Conservation (phyloP, 2,329 filamentous ascomycete genomes). For the Aurifilum marmelostoma region DNA sequence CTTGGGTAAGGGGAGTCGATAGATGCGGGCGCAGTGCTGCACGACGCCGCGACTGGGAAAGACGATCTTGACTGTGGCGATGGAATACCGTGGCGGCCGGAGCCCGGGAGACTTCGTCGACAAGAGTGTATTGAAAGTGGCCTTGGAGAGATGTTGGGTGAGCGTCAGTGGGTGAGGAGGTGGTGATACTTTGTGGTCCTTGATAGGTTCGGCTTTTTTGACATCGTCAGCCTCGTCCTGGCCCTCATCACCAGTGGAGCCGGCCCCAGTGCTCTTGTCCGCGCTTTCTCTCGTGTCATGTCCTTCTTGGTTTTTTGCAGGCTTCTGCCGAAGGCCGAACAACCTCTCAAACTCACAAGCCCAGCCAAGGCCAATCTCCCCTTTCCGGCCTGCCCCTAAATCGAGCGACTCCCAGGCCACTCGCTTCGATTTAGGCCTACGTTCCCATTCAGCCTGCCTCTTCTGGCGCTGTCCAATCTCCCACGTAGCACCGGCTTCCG, state of each 20-base stretch:
- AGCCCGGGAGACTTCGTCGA: slow-evolving; percentile 33
- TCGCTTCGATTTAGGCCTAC: slow-evolving; percentile 80
- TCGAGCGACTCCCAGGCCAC: slow-evolving; percentile 74
- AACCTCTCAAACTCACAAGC: slow-evolving; percentile 81
- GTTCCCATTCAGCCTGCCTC: slow-evolving; percentile 70
- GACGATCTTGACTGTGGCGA: slow-evolving; percentile 67
- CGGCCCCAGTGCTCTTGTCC: background rate
- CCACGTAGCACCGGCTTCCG: slow-evolving; percentile 78
- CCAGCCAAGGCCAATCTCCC: slow-evolving; percentile 82
- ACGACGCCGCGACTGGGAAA: slow-evolving; percentile 73
- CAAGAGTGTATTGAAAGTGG: slow-evolving; percentile 39
- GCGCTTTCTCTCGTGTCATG: slow-evolving; percentile 26
- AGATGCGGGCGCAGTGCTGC: slow-evolving; percentile 75
- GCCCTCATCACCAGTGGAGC: background rate
- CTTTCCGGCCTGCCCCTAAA: slow-evolving; percentile 72
- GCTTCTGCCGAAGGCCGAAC: slow-evolving; percentile 44
- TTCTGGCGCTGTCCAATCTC: slow-evolving; percentile 66
- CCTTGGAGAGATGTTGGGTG: slow-evolving; percentile 44
- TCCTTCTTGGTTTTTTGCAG: slow-evolving; percentile 24
- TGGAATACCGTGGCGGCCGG: slow-evolving; percentile 43
- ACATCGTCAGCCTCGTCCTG: slow-evolving; percentile 27
- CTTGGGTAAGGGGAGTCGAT: slow-evolving; percentile 69
- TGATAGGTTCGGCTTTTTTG: background rate
- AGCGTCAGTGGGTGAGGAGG: slow-evolving; percentile 33
- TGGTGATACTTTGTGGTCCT: background rate